Conservation (phyloP, 129 eudicot species). For the Tagetes patula region DNA sequence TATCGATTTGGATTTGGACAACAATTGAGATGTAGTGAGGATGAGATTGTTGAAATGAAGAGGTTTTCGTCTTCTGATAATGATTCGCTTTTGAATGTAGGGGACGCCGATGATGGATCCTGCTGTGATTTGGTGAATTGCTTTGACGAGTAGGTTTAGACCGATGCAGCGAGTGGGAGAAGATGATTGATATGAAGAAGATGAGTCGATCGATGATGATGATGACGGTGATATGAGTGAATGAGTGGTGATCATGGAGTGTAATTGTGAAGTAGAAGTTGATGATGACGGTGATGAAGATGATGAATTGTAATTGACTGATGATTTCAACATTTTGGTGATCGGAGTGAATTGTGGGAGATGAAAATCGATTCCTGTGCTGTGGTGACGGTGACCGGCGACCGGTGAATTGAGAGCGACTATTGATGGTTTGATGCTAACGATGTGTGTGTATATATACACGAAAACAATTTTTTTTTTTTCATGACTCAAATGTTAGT, state of each 20-base stretch:
- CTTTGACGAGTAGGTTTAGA: constrained; percentile 75
- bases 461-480: no score
- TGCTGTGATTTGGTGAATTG: constrained; percentile 55
- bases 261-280: constrained; percentile 25
- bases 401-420: constrained; percentile 31
- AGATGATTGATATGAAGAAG: constrained; percentile 23
- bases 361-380: neutral
- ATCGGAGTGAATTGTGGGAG: constrained; percentile 12
- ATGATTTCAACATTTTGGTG: constrained; percentile 27
- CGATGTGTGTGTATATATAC: constrained; percentile 12
- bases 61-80: constrained; percentile 31
- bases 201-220: constrained; percentile 26
- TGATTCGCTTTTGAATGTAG: constrained; percentile 53
- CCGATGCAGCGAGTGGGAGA: constrained; percentile 49
- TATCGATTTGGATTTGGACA: constrained; percentile 12
- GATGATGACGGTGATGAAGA: constrained; percentile 19
- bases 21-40: constrained; percentile 16
- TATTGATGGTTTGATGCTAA: constrained; percentile 27
- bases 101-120: constrained; percentile 67
- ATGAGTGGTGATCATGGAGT: constrained; percentile 38
- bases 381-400: constrained; percentile 19
- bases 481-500: no score
- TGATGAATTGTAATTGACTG: constrained; percentile 16
- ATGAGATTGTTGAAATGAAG: constrained; percentile 31
- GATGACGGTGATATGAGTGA: constrained; percentile 17